These are phyloP conservation scores for Gymnopus androsaceus DNA, from an alignment of 1,284 basidiomycete genomes.

Conservation along the genomic window DNA sequence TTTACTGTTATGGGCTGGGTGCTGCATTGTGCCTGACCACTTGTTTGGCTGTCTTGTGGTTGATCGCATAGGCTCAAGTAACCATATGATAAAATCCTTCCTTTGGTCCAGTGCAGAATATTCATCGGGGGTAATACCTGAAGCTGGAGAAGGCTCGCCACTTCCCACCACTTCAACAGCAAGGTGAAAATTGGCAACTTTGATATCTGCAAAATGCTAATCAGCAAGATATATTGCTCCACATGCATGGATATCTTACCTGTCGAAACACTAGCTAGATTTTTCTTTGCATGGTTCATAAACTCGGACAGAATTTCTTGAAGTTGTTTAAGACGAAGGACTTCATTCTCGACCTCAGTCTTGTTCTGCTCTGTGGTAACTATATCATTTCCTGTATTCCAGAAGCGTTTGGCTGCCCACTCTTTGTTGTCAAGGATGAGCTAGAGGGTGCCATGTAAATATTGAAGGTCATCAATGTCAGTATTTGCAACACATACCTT, in stretches of 20 bases:
- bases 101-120: too few relatives aligned
- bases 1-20: conserved; percentile 13
- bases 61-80: conserved; percentile 13
- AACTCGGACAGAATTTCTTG: background rate
- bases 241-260: background rate
- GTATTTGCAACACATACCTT: background rate
- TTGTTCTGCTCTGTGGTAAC: background rate
- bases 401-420: background rate
- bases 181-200: background rate
- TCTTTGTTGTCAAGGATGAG: background rate
- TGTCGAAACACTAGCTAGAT: background rate
- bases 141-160: background rate
- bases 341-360: too few relatives aligned
- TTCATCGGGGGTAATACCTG: background rate
- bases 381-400: background rate
- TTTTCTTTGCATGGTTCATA: background rate
- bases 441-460: too few relatives aligned
- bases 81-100: background rate
- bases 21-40: conserved; percentile 18
- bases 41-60: conserved; percentile 4
- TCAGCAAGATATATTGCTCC: background rate
- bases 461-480: background rate
- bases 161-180: background rate
- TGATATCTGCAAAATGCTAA: background rate
- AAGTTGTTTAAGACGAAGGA: background rate